A percentile compares a stretch with the other conserved stretches of the same genome.
phyloP scores from a whole-genome alignment of 805 yeast species.

The Ogataea degrootiae region DNA sequence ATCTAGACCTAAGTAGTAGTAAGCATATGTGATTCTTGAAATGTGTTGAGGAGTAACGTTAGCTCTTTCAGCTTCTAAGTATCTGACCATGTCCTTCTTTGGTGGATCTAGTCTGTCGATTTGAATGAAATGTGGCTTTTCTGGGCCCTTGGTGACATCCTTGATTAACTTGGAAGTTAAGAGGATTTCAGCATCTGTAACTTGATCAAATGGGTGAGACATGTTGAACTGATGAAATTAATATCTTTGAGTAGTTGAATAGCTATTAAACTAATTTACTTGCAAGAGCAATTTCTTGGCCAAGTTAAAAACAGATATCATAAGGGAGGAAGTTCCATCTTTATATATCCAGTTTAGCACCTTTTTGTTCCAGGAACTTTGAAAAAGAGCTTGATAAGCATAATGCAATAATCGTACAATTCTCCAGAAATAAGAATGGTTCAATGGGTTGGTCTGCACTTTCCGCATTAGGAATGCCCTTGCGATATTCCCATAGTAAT shows the following conservation, averaged over 20 bases:
- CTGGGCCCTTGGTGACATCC: constrained; percentile 47
- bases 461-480: constrained; percentile 30
- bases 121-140: constrained; percentile 58
- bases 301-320: too few species aligned
- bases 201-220: constrained; percentile 56
- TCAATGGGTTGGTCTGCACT: constrained; percentile 23
- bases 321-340: too few species aligned
- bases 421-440: too few species aligned
- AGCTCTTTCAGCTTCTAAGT: constrained; percentile 60
- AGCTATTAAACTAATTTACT: too few species aligned
- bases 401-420: too few species aligned
- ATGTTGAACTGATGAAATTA: constrained; percentile 1
- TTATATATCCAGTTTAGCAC: too few species aligned
- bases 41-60: constrained; percentile 51
- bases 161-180: constrained; percentile 56
- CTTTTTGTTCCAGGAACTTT: too few species aligned
- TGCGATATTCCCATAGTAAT: neutral
- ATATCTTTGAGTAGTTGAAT: too few species aligned
- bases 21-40: constrained; percentile 63
- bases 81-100: constrained; percentile 63
- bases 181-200: constrained; percentile 53
- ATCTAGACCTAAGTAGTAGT: constrained; percentile 51
- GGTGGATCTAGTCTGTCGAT: constrained; percentile 76
- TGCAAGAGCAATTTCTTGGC: too few species aligned
- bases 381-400: too few species aligned